Evolutionary conservation across 345 rosid species (phyloP).

Genomic region (Eutrema yunnanense): DNA sequence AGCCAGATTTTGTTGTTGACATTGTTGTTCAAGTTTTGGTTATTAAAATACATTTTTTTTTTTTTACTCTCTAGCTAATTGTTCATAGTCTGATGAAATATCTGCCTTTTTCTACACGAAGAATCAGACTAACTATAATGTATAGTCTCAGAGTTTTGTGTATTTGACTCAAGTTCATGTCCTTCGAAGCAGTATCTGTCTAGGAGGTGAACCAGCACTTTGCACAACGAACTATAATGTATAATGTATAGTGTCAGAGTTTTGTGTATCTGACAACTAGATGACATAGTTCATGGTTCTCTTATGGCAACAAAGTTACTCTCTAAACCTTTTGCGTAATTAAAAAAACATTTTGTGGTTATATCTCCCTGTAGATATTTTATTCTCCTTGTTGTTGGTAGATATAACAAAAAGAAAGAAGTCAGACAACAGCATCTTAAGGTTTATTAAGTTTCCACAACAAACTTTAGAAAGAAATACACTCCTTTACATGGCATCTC

Average conservation of each 20-base stretch:
- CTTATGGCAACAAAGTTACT: neutral
- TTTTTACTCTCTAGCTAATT: neutral
- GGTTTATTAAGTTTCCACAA: slow-evolving; percentile 6
- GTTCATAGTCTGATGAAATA: neutral
- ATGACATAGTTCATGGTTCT: no score
- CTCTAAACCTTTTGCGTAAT: no score
- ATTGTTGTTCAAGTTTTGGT: neutral
- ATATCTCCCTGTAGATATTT: no score
- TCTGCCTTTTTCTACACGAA: no score
- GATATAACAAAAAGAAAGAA: neutral
- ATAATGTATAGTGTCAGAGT: no score
- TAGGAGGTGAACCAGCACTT: no score
- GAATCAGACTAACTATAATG: no score
- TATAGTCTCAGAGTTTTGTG: no score
- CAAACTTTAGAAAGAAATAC: slow-evolving; percentile 7
- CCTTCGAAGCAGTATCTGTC: no score
- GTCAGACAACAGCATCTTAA: slow-evolving; percentile 9
- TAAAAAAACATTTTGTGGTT: neutral
- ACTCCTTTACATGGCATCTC: slow-evolving; percentile 27
- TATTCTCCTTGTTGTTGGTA: neutral
- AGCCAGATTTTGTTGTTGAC: neutral
- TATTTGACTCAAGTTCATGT: no score
- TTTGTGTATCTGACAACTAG: no score
- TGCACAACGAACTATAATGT: no score
- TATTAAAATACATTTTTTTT: neutral